Evolutionary conservation across 129 eudicot genomes (phyloP), one percentile per base, ranked within the genome.

Genomic region (Gnaphalium uliginosum): DNA sequence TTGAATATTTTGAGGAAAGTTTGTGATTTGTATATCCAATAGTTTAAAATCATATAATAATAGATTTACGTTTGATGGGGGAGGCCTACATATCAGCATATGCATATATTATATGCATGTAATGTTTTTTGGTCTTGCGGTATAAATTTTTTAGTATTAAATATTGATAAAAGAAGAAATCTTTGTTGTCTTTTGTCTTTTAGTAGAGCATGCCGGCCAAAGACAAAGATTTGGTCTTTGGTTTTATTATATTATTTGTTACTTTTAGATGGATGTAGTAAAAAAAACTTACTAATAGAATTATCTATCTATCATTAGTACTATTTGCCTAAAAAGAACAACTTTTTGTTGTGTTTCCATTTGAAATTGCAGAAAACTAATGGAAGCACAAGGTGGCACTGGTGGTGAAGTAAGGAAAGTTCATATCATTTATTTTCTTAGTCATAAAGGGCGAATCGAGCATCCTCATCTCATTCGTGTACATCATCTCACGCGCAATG

Each of bases 381-480:
- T 92, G 96, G 96, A 92, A 75, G 83, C 77, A 60, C 87, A 87
- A 74, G 86, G 82, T 68, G 65, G 76, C 51, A 53, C 58, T 58
- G 84, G 88, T 23, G 89, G 84, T 76, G 86, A 87, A 81, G 80
- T 89, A 64, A 89, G 96, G 70, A 83, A 86, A 53, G 75, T 87
- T 69, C 92, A 89, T 53, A 83, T 89, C 24, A 82, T 89, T 57
- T 89, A 89, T 79, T 89, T 89, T 60, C 86, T 89, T 21, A 85
- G 96, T 76, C 84, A 74, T 64, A 87, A 89, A 51, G 92, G 96
- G 18, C 77, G 76, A 8, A 83, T 83, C 33, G 96, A 89, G 73
- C 90, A 87, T 59, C 96, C 96, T 22, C 96, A 89, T 85, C 96
- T 89, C 79, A 53, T 89, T 22, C 85, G 90, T 1, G 90, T 87